Conservation (phyloP, 2,329 filamentous ascomycete species). For the Diaporthe caulivora region DNA sequence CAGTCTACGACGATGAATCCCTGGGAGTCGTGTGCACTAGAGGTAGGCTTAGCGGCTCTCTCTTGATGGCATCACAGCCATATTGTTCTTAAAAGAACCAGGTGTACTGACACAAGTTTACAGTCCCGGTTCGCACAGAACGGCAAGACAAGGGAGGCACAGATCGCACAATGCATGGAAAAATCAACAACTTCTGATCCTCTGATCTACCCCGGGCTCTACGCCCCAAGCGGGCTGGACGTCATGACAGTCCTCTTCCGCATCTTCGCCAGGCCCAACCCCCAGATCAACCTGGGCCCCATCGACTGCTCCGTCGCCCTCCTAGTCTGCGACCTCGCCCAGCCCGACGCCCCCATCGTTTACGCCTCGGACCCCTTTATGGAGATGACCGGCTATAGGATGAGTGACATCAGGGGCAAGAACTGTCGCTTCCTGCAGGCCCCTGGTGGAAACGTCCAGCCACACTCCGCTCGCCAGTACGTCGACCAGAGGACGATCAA, state of each 20-base stretch:
- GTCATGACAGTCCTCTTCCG: conserved; percentile 70
- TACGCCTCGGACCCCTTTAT: conserved; percentile 88
- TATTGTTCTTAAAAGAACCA: neutral
- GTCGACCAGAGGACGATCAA: conserved; percentile 75
- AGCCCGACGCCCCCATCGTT: conserved; percentile 82
- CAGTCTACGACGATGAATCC: conserved; percentile 47
- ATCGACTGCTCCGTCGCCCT: conserved; percentile 89
- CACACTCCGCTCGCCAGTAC: conserved; percentile 72
- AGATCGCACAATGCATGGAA: conserved; percentile 33
- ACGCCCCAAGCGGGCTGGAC: conserved; percentile 67
- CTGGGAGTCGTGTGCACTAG: conserved; percentile 52
- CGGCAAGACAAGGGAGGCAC: conserved; percentile 33
- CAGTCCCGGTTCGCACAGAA: conserved; percentile 38
- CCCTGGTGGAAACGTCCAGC: conserved; percentile 74
- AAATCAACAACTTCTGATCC: conserved; percentile 51
- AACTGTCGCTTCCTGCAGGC: conserved; percentile 90
- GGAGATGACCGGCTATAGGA: conserved; percentile 82
- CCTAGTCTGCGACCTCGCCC: conserved; percentile 82
- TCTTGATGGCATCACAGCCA: neutral
- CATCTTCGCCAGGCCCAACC: conserved; percentile 77
- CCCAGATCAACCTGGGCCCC: conserved; percentile 82
- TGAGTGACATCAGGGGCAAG: conserved; percentile 78
- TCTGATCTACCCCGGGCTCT: conserved; percentile 68
- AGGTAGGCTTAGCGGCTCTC: conserved; percentile 46
- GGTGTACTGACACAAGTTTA: conserved; percentile 14